A percentile compares a stretch with the other conserved stretches of the same genome.
Conservation (phyloP, 2,329 filamentous ascomycete species). For the Lomentospora prolificans region DNA sequence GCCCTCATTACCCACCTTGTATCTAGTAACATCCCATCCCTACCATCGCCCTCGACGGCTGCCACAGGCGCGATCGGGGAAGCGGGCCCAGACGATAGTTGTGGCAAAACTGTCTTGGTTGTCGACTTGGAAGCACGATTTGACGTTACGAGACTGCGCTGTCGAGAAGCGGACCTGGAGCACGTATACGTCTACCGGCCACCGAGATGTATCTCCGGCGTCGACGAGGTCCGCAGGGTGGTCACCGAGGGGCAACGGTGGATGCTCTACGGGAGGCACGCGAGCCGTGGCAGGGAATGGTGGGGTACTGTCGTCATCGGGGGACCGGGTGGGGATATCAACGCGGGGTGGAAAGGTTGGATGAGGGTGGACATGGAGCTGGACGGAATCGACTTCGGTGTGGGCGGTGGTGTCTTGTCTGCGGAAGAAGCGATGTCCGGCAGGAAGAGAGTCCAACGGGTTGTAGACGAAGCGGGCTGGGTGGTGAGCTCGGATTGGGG, state of each 20-base stretch:
- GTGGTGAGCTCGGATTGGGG: slow-evolving; percentile 38
- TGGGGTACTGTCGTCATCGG: slow-evolving; percentile 50
- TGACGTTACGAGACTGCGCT: slow-evolving; percentile 37
- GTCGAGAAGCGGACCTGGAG: slow-evolving; percentile 26
- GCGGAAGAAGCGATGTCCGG: slow-evolving; percentile 35
- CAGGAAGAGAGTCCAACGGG: slow-evolving; percentile 26
- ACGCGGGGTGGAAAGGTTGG: slow-evolving; percentile 37
- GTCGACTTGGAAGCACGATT: slow-evolving; percentile 48
- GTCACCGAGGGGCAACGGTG: slow-evolving; percentile 32
- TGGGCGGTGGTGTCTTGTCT: slow-evolving; percentile 20
- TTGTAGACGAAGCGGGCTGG: slow-evolving; percentile 31
- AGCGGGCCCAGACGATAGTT: background rate
- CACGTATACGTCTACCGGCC: slow-evolving; percentile 43
- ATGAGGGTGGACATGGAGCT: slow-evolving; percentile 36
- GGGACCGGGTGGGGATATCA: slow-evolving; percentile 23
- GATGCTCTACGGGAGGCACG: slow-evolving; percentile 39
- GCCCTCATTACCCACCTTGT: slow-evolving; percentile 42
- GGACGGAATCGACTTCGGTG: slow-evolving; percentile 25
- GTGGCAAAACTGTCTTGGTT: slow-evolving; percentile 38
- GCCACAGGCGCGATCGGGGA: background rate
- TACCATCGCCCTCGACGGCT: background rate
- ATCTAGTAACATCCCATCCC: slow-evolving; percentile 23
- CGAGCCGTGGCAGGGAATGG: slow-evolving; percentile 37
- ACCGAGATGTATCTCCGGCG: slow-evolving; percentile 16
- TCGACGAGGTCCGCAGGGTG: slow-evolving; percentile 21